Evolutionary conservation across 2,329 filamentous ascomycete species (phyloP).

Genomic region (Colletotrichum graminicola): DNA sequence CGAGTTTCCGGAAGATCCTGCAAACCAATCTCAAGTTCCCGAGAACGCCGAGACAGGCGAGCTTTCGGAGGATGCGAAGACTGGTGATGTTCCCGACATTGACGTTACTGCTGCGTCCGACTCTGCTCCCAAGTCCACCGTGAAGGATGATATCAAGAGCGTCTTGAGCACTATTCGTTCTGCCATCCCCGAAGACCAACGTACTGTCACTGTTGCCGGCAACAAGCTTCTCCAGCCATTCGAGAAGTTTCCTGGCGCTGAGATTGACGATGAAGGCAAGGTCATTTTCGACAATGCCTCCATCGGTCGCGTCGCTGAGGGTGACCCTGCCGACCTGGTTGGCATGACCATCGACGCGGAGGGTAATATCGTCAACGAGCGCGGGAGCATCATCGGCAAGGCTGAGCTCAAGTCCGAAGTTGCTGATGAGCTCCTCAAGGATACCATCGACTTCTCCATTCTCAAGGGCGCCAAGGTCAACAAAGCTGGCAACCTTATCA

Average conservation of each 20-base stretch:
- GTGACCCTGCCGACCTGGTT: slow-evolving; percentile 51
- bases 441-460: slow-evolving; percentile 58
- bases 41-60: slow-evolving; percentile 1
- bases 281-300: slow-evolving; percentile 54
- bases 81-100: slow-evolving; percentile 20
- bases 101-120: slow-evolving; percentile 14
- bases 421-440: slow-evolving; percentile 47
- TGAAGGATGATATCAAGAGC: slow-evolving; percentile 33
- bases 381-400: slow-evolving; percentile 51
- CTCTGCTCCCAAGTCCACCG: slow-evolving; percentile 23
- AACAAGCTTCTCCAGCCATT: slow-evolving; percentile 47
- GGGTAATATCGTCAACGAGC: slow-evolving; percentile 53
- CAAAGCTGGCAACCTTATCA: slow-evolving; percentile 69
- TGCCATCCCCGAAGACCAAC: slow-evolving; percentile 29
- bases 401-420: slow-evolving; percentile 50
- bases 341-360: slow-evolving; percentile 54
- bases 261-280: slow-evolving; percentile 53
- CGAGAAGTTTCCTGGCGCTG: slow-evolving; percentile 53
- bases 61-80: slow-evolving; percentile 8
- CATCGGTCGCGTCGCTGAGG: slow-evolving; percentile 54
- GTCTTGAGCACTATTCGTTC: slow-evolving; percentile 36
- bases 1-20: slow-evolving; percentile 29
- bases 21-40: slow-evolving; percentile 24
- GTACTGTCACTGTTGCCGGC: slow-evolving; percentile 37
- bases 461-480: slow-evolving; percentile 69